phyloP scores from a whole-genome alignment of 2,329 filamentous ascomycete genomes.

The Aphanoascus verrucosus region DNA sequence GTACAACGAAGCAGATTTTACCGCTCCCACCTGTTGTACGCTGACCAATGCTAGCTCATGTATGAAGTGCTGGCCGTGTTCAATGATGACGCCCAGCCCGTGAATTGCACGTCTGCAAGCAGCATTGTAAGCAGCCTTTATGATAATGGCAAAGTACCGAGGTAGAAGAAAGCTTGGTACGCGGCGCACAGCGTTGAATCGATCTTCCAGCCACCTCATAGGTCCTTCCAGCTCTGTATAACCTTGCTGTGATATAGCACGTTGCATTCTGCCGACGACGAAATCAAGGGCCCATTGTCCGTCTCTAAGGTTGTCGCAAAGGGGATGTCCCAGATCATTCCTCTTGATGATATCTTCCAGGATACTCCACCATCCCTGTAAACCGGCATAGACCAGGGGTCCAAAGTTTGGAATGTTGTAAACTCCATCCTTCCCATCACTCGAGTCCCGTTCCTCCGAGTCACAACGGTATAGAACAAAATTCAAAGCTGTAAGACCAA shows the following conservation, averaged over 20 bases:
- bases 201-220: constrained; percentile 67
- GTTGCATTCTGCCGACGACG: constrained; percentile 65
- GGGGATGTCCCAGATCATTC: constrained; percentile 83
- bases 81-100: constrained; percentile 67
- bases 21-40: constrained; percentile 76
- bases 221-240: constrained; percentile 55
- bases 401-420: constrained; percentile 80
- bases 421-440: constrained; percentile 68
- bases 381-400: constrained; percentile 79
- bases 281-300: constrained; percentile 92
- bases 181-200: constrained; percentile 73
- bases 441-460: constrained; percentile 73
- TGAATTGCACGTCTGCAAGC: constrained; percentile 67
- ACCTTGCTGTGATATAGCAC: constrained; percentile 52
- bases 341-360: constrained; percentile 72
- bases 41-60: constrained; percentile 85
- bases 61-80: constrained; percentile 75
- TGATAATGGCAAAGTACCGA: constrained; percentile 80
- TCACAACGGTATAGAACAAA: constrained; percentile 86
- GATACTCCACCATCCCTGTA: constrained; percentile 98
- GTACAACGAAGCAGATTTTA: constrained; percentile 84
- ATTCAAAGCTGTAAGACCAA: constrained; percentile 76
- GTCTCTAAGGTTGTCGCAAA: constrained; percentile 84
- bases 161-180: constrained; percentile 85
- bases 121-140: constrained; percentile 78